Conservation (phyloP, 768 basidiomycete genomes). For the Tricholoma hemisulphureum region DNA sequence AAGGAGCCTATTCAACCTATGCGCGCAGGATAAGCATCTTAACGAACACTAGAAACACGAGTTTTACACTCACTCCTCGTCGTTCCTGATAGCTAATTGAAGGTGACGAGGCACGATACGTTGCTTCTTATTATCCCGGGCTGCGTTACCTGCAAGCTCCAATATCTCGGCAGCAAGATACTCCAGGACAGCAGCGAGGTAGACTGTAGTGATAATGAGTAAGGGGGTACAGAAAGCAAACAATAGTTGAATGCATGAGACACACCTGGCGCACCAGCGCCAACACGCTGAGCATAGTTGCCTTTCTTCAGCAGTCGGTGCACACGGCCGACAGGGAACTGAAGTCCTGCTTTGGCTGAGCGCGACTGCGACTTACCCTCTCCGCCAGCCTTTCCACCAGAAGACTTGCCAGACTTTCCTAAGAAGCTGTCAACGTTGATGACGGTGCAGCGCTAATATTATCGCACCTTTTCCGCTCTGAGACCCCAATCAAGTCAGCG, state of each 20-base stretch:
- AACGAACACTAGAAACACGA: background rate
- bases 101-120: slow-evolving; percentile 95
- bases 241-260: background rate
- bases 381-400: slow-evolving; percentile 63
- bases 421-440: slow-evolving; percentile 6
- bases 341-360: slow-evolving; percentile 73
- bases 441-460: background rate
- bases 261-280: slow-evolving; percentile 81
- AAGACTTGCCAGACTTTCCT: slow-evolving; percentile 64
- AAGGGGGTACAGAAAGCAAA: background rate
- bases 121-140: slow-evolving; percentile 90
- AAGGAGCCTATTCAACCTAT: slow-evolving; percentile 67
- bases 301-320: slow-evolving; percentile 86
- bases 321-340: slow-evolving; percentile 92
- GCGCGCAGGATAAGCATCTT: slow-evolving; percentile 5
- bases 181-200: slow-evolving; percentile 90
- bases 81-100: slow-evolving; percentile 92
- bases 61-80: slow-evolving; percentile 68
- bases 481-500: slow-evolving; percentile 1
- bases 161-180: slow-evolving; percentile 93
- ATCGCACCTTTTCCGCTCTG: slow-evolving; percentile 41
- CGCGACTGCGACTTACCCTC: slow-evolving; percentile 63
- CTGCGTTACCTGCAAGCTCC: slow-evolving; percentile 88
- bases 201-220: slow-evolving; percentile 47
- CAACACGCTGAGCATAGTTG: slow-evolving; percentile 85